Percentiles rank a stretch among this genome's conserved stretches.
phyloP scores from a whole-genome alignment of 805 yeast genomes.

The Lipomyces sp. region DNA sequence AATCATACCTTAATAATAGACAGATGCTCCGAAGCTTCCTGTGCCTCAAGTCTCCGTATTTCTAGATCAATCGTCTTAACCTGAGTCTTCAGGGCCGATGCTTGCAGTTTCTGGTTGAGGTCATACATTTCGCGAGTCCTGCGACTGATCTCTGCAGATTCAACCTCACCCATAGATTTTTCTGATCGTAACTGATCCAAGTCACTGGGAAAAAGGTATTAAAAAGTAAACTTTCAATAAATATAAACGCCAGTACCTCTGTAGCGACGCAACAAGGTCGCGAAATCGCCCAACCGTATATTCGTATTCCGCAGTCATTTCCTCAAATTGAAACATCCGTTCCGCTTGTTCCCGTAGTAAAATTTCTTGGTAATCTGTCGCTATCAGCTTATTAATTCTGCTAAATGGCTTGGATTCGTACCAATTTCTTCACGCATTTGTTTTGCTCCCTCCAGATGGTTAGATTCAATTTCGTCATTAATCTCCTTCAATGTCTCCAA shows the following conservation, averaged over 20 bases:
- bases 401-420: slow-evolving; percentile 34
- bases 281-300: slow-evolving; percentile 37
- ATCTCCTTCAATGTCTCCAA: slow-evolving; percentile 58
- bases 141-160: slow-evolving; percentile 25
- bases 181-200: slow-evolving; percentile 35
- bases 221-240: neutral
- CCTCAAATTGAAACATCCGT: slow-evolving; percentile 25
- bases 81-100: slow-evolving; percentile 28
- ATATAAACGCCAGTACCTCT: slow-evolving; percentile 20
- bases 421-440: slow-evolving; percentile 51
- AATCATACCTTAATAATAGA: slow-evolving; percentile 36
- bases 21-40: slow-evolving; percentile 41
- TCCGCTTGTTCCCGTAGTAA: slow-evolving; percentile 32
- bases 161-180: slow-evolving; percentile 27
- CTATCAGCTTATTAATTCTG: slow-evolving; percentile 39
- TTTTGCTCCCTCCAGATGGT: slow-evolving; percentile 51
- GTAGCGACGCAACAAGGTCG: slow-evolving; percentile 42
- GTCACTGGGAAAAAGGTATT: slow-evolving; percentile 27
- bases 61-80: slow-evolving; percentile 40
- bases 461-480: slow-evolving; percentile 57
- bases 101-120: slow-evolving; percentile 38
- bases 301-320: slow-evolving; percentile 31
- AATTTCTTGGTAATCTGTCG: slow-evolving; percentile 32
- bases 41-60: slow-evolving; percentile 38
- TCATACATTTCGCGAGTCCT: slow-evolving; percentile 37